Percentiles rank a stretch among this genome's conserved stretches.
These are phyloP conservation scores for Gossypium lobatum DNA, from an alignment of 441 rosid species.

Conservation along the genomic window DNA sequence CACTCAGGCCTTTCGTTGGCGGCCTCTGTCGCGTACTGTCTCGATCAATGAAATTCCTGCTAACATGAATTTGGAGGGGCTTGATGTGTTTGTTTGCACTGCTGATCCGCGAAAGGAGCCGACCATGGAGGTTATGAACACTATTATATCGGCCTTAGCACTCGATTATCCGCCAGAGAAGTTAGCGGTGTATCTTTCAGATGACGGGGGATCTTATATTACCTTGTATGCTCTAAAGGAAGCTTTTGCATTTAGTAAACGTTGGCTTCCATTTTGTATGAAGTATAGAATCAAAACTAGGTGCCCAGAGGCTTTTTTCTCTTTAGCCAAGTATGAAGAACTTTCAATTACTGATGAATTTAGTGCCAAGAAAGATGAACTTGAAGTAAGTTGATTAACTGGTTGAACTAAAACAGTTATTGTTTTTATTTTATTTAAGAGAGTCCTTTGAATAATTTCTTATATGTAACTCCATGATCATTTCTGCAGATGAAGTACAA, in stretches of 20 bases:
- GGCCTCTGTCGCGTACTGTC: conserved; percentile 21
- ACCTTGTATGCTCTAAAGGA: conserved; percentile 31
- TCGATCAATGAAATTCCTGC: conserved; percentile 29
- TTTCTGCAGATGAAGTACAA: conserved; percentile 18
- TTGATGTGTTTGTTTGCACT: conserved; percentile 10
- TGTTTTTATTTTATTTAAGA: not conserved
- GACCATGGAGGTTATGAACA: not conserved
- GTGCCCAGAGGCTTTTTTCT: conserved; percentile 36
- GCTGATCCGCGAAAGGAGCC: conserved; percentile 12
- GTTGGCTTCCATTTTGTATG: conserved; percentile 41
- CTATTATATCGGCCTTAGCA: not conserved
- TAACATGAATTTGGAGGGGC: not conserved
- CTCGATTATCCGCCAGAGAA: not conserved
- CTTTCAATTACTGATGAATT: not conserved
- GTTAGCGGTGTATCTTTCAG: conserved; percentile 13
- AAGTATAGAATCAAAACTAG: conserved; percentile 26
- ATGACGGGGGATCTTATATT: conserved; percentile 35
- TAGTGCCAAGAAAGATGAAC: conserved; percentile 5
- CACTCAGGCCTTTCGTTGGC: conserved; percentile 24
- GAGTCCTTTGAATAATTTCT: not conserved
- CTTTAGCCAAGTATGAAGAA: conserved; percentile 12
- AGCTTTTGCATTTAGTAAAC: conserved; percentile 32
- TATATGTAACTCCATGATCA: conserved; percentile 16
- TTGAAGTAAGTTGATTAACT: conserved; percentile 19
- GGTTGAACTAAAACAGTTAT: not conserved